Evolutionary conservation across 129 eudicot genomes (phyloP).

Genomic region (Solidago caesia): DNA sequence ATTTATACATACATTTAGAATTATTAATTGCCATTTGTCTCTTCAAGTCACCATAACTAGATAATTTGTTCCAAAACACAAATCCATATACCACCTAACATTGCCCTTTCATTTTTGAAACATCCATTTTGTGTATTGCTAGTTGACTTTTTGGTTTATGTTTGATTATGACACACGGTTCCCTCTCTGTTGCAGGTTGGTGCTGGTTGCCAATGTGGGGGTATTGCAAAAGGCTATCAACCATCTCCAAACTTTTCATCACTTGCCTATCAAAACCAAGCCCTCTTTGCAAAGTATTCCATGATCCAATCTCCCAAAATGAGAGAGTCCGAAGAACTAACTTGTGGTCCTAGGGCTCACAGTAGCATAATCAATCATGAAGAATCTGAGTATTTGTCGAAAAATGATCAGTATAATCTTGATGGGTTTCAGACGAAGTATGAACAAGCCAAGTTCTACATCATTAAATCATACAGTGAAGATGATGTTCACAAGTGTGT

Average conservation of each 20-base stretch:
- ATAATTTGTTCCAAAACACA: no score
- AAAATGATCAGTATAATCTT: slow-evolving; percentile 50
- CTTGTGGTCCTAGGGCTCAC: slow-evolving; percentile 84
- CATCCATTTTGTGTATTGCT: no score
- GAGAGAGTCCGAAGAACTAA: slow-evolving; percentile 59
- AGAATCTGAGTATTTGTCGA: slow-evolving; percentile 25
- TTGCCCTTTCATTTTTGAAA: no score
- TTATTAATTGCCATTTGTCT: no score
- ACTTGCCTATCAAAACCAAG: slow-evolving; percentile 46
- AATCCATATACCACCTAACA: no score
- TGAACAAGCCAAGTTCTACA: slow-evolving; percentile 64
- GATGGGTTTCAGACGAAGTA: slow-evolving; percentile 61
- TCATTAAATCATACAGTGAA: slow-evolving; percentile 92
- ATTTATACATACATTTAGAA: no score
- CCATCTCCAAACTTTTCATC: slow-evolving; percentile 43
- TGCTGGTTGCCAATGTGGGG: slow-evolving; percentile 44
- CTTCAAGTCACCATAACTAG: no score
- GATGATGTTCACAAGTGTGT: slow-evolving; percentile 87
- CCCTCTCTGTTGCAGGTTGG: slow-evolving; percentile 39
- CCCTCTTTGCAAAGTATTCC: slow-evolving; percentile 40
- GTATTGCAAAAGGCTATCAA: slow-evolving; percentile 38
- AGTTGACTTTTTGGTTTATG: no score
- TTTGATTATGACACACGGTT: neutral
- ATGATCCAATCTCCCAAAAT: slow-evolving; percentile 37
- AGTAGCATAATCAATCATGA: slow-evolving; percentile 34